Evolutionary conservation across 169 alveolate species (phyloP).

Genomic region (Eimeria acervulina): DNA sequence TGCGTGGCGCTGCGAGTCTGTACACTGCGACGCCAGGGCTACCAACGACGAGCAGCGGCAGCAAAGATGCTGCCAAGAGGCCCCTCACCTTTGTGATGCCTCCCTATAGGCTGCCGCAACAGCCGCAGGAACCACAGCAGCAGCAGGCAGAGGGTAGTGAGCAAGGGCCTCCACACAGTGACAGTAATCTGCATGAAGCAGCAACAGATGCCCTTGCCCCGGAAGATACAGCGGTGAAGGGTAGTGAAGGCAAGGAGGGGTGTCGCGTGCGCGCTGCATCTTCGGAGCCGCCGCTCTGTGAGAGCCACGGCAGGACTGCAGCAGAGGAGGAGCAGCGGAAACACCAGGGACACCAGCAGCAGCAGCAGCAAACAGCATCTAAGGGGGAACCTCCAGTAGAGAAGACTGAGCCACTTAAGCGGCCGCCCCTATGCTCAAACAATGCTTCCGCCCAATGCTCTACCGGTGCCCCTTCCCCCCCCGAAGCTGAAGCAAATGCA

Average conservation of each 20-base stretch:
- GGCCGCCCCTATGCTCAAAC: neutral
- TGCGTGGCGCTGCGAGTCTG: slow-evolving; percentile 78
- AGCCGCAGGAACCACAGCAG: slow-evolving; percentile 3
- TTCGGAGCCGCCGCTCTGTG: slow-evolving; percentile 69
- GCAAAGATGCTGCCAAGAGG: slow-evolving; percentile 4
- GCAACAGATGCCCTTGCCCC: slow-evolving; percentile 7
- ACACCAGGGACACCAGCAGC: slow-evolving; percentile 23
- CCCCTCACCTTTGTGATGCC: slow-evolving; percentile 68
- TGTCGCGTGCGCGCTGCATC: slow-evolving; percentile 71
- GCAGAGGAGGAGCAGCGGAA: slow-evolving; percentile 10
- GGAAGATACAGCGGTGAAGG: neutral
- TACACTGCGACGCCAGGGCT: slow-evolving; percentile 84
- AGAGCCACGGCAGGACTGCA: slow-evolving; percentile 1
- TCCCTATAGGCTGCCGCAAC: slow-evolving; percentile 61
- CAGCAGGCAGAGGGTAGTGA: slow-evolving; percentile 8
- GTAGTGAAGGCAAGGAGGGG: slow-evolving; percentile 19
- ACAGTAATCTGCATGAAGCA: neutral
- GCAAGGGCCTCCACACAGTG: neutral
- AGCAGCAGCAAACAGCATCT: slow-evolving; percentile 7
- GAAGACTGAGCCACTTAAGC: neutral
- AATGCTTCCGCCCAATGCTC: slow-evolving; percentile 54
- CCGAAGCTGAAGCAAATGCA: slow-evolving; percentile 35
- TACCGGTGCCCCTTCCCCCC: slow-evolving; percentile 66
- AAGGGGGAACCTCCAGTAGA: neutral
- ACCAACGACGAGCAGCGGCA: slow-evolving; percentile 50